Evolutionary conservation across 1,139 yeast species (phyloP), one percentile per base, ranked within the genome.

Genomic region (Kurtzmaniella quercitrusa): DNA sequence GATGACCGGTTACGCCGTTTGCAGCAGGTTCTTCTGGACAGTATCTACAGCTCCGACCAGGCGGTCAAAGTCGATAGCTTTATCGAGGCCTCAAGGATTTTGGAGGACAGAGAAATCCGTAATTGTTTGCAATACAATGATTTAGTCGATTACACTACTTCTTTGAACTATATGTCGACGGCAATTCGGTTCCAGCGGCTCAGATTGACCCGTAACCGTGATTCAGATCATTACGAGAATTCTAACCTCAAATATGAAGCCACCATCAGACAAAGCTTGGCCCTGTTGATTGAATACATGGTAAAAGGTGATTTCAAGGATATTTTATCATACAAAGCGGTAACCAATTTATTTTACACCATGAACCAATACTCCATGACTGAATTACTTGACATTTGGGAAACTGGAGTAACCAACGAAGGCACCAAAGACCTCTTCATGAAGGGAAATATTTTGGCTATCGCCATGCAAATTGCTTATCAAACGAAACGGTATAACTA

Each of bases 401-500:
- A 73, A 54, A 52, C 54, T 21, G 77, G 77, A 6, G 71, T 72
- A 40, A 66, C 63, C 48, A 65, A 65, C 48, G 52, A 52, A 2
- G 57, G 58, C n/a, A 53, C 51, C 19, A 66, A 68, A 21, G 46
- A 53, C 16, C 46, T 63, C 27, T 72, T 60, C 54, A 68, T 61
- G 61, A 70, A 70, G 54, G 86, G 81, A 49, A 69, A 70, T 48
- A 85, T 85, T 15, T 79, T 86, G 51, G 88, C 94, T 25, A 79
- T 83, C 9, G 77, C 86, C 33, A 72, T 88, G 56, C 90, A 90
- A 27, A 73, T 85, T 37, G 75, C 89, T 50, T 82, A 74, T 51
- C 80, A 79, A 47, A 70, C 77, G 43, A 81, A 85, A 40, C 76
- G 84, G 52, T 76, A 76, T 44, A 66, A 77, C 19, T 84, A 85